Percentiles rank a stretch among this genome's conserved stretches.
phyloP scores from a whole-genome alignment of 73 alveolate species.

The Paramecium octaurelia region DNA sequence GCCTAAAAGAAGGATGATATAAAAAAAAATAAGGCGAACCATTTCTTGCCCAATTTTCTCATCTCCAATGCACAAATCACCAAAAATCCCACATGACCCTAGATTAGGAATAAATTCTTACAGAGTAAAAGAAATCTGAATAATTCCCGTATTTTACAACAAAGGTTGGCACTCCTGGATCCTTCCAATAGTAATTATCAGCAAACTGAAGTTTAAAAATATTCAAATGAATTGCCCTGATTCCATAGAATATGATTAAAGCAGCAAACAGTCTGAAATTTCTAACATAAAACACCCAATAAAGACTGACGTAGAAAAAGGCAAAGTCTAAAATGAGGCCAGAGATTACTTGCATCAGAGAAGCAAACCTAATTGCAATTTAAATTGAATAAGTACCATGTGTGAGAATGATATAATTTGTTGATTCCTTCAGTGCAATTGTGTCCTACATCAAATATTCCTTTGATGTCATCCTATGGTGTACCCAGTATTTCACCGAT shows the following conservation, averaged over 20 bases:
- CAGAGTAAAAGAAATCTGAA: slow-evolving; percentile 52
- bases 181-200: not conserved
- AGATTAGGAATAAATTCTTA: not conserved
- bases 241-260: slow-evolving; percentile 33
- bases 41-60: slow-evolving; percentile 26
- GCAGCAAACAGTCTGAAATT: slow-evolving; percentile 42
- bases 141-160: slow-evolving; percentile 32
- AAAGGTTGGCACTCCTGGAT: slow-evolving; percentile 44
- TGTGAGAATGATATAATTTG: not conserved
- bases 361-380: slow-evolving; percentile 6
- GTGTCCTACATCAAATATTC: not conserved
- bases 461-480: slow-evolving; percentile 18
- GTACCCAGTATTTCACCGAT: slow-evolving; percentile 24
- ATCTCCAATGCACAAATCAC: slow-evolving; percentile 27
- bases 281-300: slow-evolving; percentile 26
- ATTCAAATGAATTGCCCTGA: slow-evolving; percentile 42
- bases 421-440: not conserved
- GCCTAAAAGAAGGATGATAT: not conserved
- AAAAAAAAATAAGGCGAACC: not conserved
- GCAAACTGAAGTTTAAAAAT: slow-evolving; percentile 31
- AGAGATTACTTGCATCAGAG: not conserved
- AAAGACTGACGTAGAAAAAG: not conserved
- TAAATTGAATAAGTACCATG: not conserved
- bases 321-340: slow-evolving; percentile 33
- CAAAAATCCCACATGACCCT: slow-evolving; percentile 49